Percentiles rank a stretch among this genome's conserved stretches.
Conservation (phyloP, 2,329 filamentous ascomycete genomes). For the Paecilomyces dactylethromorphus region DNA sequence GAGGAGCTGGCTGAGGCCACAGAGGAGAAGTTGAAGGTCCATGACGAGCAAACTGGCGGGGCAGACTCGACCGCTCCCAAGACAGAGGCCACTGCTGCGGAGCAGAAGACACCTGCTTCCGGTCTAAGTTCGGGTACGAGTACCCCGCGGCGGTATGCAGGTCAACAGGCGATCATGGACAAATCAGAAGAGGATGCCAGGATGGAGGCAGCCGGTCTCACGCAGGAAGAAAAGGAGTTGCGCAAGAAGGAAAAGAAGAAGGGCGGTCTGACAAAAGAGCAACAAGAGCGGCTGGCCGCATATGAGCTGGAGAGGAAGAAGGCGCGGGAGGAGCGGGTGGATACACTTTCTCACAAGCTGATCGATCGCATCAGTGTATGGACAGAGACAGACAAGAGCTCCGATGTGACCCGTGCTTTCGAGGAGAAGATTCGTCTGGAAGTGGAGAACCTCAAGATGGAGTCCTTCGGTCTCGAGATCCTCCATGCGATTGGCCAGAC, state of each 20-base stretch:
- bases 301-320: constrained; percentile 80
- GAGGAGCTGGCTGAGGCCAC: constrained; percentile 53
- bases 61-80: constrained; percentile 40
- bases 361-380: constrained; percentile 85
- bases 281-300: constrained; percentile 82
- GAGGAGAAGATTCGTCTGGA: constrained; percentile 91
- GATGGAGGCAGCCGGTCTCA: constrained; percentile 58
- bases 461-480: constrained; percentile 94
- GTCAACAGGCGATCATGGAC: constrained; percentile 82
- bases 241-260: constrained; percentile 86
- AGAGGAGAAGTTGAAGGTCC: constrained; percentile 41
- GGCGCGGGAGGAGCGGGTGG: constrained; percentile 83
- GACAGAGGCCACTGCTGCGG: constrained; percentile 18
- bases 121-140: constrained; percentile 34
- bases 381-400: constrained; percentile 91
- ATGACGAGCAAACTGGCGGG: constrained; percentile 46
- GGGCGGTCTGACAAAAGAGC: constrained; percentile 78
- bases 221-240: constrained; percentile 67
- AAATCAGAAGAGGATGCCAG: constrained; percentile 72
- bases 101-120: constrained; percentile 13
- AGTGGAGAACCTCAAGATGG: constrained; percentile 98
- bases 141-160: constrained; percentile 52
- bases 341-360: constrained; percentile 76
- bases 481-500: constrained; percentile 89
- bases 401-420: constrained; percentile 81